These are phyloP conservation scores for Stagonosporopsis rhizophila DNA, from an alignment of 2,329 filamentous ascomycete species.

Conservation along the genomic window DNA sequence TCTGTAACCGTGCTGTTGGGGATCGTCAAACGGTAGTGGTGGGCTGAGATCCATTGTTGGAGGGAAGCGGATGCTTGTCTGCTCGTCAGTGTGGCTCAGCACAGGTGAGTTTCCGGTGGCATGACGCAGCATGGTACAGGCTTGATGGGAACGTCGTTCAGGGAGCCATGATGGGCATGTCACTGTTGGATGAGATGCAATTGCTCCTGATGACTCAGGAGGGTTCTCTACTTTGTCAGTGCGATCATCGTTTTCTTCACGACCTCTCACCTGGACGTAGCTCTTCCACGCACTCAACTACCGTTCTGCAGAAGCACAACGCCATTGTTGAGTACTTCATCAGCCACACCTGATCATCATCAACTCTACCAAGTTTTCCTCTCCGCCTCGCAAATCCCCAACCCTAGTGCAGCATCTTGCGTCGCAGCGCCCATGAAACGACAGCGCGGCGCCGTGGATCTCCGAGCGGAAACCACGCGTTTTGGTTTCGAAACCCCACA, in stretches of 20 bases:
- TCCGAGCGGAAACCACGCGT: constrained; percentile 20
- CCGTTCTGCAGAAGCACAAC: not conserved
- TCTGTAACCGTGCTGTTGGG: constrained; percentile 34
- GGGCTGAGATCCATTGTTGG: constrained; percentile 13
- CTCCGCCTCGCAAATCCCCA: not conserved
- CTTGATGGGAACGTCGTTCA: not conserved
- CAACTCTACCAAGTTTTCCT: not conserved
- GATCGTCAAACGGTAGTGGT: constrained; percentile 32
- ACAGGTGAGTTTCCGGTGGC: not conserved
- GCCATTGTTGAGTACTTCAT: not conserved
- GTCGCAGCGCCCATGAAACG: constrained; percentile 23
- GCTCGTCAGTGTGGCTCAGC: constrained; percentile 14
- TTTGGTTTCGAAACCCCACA: constrained; percentile 35
- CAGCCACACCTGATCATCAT: constrained; percentile 4
- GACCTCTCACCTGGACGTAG: not conserved
- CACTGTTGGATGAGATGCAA: not conserved
- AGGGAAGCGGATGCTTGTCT: constrained; percentile 15
- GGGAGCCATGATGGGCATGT: not conserved
- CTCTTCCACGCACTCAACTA: not conserved
- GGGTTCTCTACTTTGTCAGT: not conserved
- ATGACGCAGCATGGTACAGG: constrained; percentile 2
- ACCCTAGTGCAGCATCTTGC: constrained; percentile 5
- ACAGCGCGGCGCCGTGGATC: constrained; percentile 15
- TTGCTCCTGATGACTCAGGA: too few relatives aligned
- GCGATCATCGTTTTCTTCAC: not conserved